phyloP scores from a whole-genome alignment of 164 flowering plant genomes.

The Stephania japonica region DNA sequence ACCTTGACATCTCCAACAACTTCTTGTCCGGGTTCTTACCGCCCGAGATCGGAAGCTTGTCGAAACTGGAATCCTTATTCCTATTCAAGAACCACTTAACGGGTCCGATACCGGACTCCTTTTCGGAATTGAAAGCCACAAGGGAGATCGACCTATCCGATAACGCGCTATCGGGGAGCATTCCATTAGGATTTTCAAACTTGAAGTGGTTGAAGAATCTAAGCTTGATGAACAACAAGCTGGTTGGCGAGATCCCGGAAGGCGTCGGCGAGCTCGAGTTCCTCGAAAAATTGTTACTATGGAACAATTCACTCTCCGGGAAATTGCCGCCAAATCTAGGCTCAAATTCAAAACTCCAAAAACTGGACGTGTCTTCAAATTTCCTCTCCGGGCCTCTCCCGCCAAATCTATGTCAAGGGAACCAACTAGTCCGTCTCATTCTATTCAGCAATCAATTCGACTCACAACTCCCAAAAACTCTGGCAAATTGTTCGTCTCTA shows the following conservation, averaged over 20 bases:
- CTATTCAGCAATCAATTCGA: constrained; percentile 48
- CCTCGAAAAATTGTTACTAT: constrained; percentile 40
- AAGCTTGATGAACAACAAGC: constrained; percentile 35
- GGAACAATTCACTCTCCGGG: constrained; percentile 55
- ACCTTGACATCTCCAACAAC: neutral
- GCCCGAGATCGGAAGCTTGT: neutral
- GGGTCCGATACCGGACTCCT: constrained; percentile 58
- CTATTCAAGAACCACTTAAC: constrained; percentile 46
- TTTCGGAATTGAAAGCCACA: constrained; percentile 57
- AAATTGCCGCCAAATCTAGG: constrained; percentile 69
- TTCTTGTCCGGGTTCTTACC: neutral
- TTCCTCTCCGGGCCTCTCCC: constrained; percentile 64
- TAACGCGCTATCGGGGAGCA: constrained; percentile 52
- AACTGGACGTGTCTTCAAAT: constrained; percentile 56
- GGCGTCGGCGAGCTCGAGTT: constrained; percentile 25
- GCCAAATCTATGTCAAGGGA: constrained; percentile 53
- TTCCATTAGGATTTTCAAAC: constrained; percentile 55
- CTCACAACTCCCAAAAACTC: constrained; percentile 49
- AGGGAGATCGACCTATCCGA: constrained; percentile 20
- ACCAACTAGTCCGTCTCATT: constrained; percentile 30
- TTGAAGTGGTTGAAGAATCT: constrained; percentile 35
- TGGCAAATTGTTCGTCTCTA: constrained; percentile 53
- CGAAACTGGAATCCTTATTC: constrained; percentile 33
- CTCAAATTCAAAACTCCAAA: constrained; percentile 41
- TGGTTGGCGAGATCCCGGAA: constrained; percentile 57